A percentile compares a stretch with the other conserved stretches of the same genome.
Conservation (phyloP, 2,329 filamentous ascomycete species). For the Dothistroma septosporum region DNA sequence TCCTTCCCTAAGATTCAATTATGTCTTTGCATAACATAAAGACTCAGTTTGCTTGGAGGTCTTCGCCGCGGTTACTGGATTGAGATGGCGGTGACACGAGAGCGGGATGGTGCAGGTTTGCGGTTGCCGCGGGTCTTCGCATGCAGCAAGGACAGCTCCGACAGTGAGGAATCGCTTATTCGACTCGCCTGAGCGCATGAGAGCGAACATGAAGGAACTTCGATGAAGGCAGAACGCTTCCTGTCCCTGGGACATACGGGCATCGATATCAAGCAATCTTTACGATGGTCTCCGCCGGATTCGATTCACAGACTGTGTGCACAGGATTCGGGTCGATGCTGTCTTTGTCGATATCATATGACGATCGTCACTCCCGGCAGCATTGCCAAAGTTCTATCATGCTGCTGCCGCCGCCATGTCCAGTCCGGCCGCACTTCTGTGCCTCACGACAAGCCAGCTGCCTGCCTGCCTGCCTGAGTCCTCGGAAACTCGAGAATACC, state of each 20-base stretch:
- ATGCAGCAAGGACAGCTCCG: too few species aligned
- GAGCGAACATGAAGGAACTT: background rate
- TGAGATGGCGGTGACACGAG: background rate
- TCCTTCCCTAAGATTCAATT: background rate
- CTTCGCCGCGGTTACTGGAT: background rate
- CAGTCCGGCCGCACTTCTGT: background rate
- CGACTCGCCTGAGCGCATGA: background rate
- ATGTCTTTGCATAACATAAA: background rate
- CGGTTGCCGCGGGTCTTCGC: background rate
- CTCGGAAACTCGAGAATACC: background rate
- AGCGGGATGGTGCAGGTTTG: background rate
- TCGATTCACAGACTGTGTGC: background rate
- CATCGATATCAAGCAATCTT: too few species aligned
- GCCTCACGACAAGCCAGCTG: conserved; percentile 2
- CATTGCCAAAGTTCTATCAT: too few species aligned
- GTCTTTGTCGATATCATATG: too few species aligned
- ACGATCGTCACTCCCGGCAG: too few species aligned
- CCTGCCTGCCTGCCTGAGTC: background rate
- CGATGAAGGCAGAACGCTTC: background rate
- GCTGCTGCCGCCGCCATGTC: background rate
- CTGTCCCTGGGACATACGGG: too few species aligned
- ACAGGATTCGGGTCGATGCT: background rate
- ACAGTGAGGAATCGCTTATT: background rate
- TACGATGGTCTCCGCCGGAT: background rate
- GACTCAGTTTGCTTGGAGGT: background rate